Conservation (phyloP, 176 grass and related monocot genomes). For the Urochloa ruziziensis region DNA sequence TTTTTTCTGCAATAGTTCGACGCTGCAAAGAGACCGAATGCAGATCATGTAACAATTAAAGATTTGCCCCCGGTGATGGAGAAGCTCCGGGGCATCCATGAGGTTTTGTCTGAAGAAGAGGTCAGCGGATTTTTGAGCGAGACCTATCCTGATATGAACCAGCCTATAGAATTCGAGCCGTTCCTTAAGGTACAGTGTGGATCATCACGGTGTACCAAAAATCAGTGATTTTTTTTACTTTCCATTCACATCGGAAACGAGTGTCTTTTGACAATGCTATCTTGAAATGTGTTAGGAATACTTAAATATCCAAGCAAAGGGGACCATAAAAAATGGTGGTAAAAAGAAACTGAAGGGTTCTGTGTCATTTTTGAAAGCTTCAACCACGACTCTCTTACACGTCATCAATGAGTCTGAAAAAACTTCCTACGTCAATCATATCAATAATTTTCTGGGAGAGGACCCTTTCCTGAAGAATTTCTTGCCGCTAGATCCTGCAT, state of each 20-base stretch:
- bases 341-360: slow-evolving; percentile 69
- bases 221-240: neutral
- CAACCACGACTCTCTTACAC: slow-evolving; percentile 90
- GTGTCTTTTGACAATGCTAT: neutral
- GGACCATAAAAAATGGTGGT: slow-evolving; percentile 54
- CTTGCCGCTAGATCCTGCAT: slow-evolving; percentile 73
- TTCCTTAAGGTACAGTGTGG: slow-evolving; percentile 71
- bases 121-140: slow-evolving; percentile 48
- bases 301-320: slow-evolving; percentile 71
- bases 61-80: slow-evolving; percentile 80
- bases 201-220: neutral
- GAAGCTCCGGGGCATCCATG: slow-evolving; percentile 72
- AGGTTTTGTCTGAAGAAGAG: slow-evolving; percentile 69
- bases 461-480: slow-evolving; percentile 89
- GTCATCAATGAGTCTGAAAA: slow-evolving; percentile 95
- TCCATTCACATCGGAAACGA: neutral
- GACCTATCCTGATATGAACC: slow-evolving; percentile 58
- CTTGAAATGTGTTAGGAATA: slow-evolving; percentile 63
- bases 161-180: slow-evolving; percentile 81
- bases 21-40: slow-evolving; percentile 39
- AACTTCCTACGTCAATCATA: slow-evolving; percentile 86
- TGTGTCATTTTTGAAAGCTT: slow-evolving; percentile 91
- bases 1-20: slow-evolving; percentile 35
- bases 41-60: slow-evolving; percentile 58
- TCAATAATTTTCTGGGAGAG: slow-evolving; percentile 89